Evolutionary conservation across 495 filamentous ascomycete genomes (phyloP).

Genomic region (Penicillium psychrofluorescens): DNA sequence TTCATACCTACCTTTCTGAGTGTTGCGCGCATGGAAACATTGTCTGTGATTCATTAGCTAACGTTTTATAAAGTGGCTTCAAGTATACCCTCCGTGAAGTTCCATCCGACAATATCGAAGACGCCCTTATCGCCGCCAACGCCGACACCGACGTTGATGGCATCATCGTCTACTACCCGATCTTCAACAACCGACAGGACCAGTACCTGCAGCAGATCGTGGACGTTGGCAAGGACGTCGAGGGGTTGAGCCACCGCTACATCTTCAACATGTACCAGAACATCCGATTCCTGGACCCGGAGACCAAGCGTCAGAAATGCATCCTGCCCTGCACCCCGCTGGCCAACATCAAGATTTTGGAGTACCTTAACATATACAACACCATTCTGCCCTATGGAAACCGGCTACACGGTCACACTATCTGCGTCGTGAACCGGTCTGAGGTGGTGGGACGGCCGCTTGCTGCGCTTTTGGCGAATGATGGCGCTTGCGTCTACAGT

Average conservation of each 20-base stretch:
- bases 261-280: conserved; percentile 99
- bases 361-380: conserved; percentile 94
- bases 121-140: conserved; percentile 77
- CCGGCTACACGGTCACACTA: conserved; percentile 79
- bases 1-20: conserved; percentile 19
- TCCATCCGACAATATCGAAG: conserved; percentile 80
- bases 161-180: conserved; percentile 97
- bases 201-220: conserved; percentile 95
- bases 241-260: conserved; percentile 87
- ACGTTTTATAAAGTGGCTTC: conserved; percentile 60
- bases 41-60: conserved; percentile 15
- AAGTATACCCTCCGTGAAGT: conserved; percentile 75
- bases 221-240: conserved; percentile 83
- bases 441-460: conserved; percentile 93
- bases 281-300: conserved; percentile 80
- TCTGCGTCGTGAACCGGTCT: conserved; percentile 90
- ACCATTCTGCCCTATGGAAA: conserved; percentile 92
- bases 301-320: conserved; percentile 70
- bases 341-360: conserved; percentile 91
- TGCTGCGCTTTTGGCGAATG: conserved; percentile 92
- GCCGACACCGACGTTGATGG: conserved; percentile 70
- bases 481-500: conserved; percentile 90
- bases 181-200: conserved; percentile 84
- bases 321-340: conserved; percentile 93
- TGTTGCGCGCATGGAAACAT: conserved; percentile 1